Evolutionary conservation across 352 stramenopile species (phyloP).

Genomic region (Pythium chondricola): DNA sequence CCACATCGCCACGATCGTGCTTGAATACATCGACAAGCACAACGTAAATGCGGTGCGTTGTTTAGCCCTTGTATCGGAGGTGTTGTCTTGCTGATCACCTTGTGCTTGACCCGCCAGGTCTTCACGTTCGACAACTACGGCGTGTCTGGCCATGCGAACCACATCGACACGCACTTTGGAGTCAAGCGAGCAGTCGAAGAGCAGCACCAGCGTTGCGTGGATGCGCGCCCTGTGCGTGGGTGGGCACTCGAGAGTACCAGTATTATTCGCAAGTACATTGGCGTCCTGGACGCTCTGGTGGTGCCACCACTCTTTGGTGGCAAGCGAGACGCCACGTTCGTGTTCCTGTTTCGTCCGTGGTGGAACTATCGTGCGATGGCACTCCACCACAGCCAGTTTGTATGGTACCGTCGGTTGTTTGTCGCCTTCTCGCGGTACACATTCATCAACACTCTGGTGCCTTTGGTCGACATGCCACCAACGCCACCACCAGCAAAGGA

Average conservation of each 20-base stretch:
- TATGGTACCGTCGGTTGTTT: conserved; percentile 96
- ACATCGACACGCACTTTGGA: conserved; percentile 71
- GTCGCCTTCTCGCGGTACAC: conserved; percentile 95
- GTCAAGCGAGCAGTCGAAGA: conserved; percentile 42
- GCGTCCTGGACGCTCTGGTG: conserved; percentile 64
- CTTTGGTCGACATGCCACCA: conserved; percentile 17
- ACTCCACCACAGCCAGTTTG: conserved; percentile 91
- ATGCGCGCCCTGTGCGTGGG: conserved; percentile 23
- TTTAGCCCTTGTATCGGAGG: neutral
- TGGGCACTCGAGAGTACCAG: conserved; percentile 71
- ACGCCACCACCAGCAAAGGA: too few species aligned
- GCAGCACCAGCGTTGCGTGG: conserved; percentile 31
- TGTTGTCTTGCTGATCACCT: neutral
- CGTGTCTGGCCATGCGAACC: conserved; percentile 93
- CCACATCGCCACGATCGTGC: conserved; percentile 59
- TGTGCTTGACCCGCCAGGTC: conserved; percentile 33
- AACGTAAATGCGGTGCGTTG: conserved; percentile 53
- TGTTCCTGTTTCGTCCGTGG: conserved; percentile 49
- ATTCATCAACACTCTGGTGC: conserved; percentile 88
- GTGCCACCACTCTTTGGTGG: conserved; percentile 27
- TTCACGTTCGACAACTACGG: conserved; percentile 93
- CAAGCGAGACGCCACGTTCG: conserved; percentile 28
- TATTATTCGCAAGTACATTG: conserved; percentile 86
- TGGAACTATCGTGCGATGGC: conserved; percentile 91
- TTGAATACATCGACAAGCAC: conserved; percentile 44